phyloP scores from a whole-genome alignment of 306 rosid genomes.

The Corylus heterophylla region DNA sequence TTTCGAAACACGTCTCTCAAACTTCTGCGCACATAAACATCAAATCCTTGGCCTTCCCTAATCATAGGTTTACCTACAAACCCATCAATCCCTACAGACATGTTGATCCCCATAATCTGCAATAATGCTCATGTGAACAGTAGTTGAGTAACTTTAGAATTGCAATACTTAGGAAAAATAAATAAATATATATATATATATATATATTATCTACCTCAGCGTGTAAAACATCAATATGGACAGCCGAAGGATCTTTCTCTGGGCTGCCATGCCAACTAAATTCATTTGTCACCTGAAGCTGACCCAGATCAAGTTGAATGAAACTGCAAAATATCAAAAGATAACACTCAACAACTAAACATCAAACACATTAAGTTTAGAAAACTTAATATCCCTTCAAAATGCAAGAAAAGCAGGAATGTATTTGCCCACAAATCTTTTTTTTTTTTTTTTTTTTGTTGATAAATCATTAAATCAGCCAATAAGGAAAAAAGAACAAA shows the following conservation, averaged over 20 bases:
- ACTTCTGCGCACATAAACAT: slow-evolving; percentile 82
- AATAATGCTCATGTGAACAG: slow-evolving; percentile 32
- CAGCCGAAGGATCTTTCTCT: slow-evolving; percentile 88
- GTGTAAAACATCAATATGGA: slow-evolving; percentile 81
- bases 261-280: slow-evolving; percentile 89
- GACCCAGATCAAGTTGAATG: slow-evolving; percentile 97
- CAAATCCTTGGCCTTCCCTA: slow-evolving; percentile 86
- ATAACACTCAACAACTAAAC: neutral
- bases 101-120: slow-evolving; percentile 91
- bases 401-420: slow-evolving; percentile 11
- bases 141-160: slow-evolving; percentile 11
- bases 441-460: too few relatives aligned
- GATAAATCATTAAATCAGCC: neutral
- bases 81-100: slow-evolving; percentile 85
- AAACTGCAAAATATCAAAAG: slow-evolving; percentile 56
- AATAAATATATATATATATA: slow-evolving; percentile 15
- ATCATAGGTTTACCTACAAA: slow-evolving; percentile 88
- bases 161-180: slow-evolving; percentile 1
- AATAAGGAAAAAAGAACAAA: neutral
- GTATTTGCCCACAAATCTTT: neutral
- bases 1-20: slow-evolving; percentile 94
- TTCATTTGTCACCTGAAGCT: slow-evolving; percentile 74
- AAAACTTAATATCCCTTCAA: slow-evolving; percentile 9
- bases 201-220: slow-evolving; percentile 67
- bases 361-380: neutral